A percentile compares a stretch with the other conserved stretches of the same genome.
Evolutionary conservation across 2,329 filamentous ascomycete genomes (phyloP).

Genomic region (Xylariaceae sp.): DNA sequence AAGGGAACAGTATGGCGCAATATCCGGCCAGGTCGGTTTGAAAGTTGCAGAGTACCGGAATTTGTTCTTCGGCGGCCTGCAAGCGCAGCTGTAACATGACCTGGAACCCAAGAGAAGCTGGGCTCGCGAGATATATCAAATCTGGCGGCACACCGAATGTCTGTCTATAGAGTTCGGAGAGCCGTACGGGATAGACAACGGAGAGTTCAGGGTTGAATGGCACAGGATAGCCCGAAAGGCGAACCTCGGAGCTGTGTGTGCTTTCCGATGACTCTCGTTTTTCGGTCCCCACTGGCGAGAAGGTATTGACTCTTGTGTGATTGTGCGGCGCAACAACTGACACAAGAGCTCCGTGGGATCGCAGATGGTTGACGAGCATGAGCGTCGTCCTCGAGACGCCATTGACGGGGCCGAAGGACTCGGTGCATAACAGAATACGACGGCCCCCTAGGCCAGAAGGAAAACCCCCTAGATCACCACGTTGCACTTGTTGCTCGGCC

Average conservation of each 20-base stretch:
- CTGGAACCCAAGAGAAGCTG: slow-evolving; percentile 66
- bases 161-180: slow-evolving; percentile 55
- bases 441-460: slow-evolving; percentile 51
- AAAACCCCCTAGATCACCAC: slow-evolving; percentile 40
- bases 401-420: slow-evolving; percentile 69
- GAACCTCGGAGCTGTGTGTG: slow-evolving; percentile 44
- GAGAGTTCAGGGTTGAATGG: slow-evolving; percentile 70
- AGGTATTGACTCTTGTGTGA: slow-evolving; percentile 50
- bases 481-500: slow-evolving; percentile 1
- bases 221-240: slow-evolving; percentile 60
- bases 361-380: slow-evolving; percentile 64
- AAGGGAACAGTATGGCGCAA: slow-evolving; percentile 64
- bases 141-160: slow-evolving; percentile 59
- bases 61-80: slow-evolving; percentile 47
- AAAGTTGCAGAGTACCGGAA: slow-evolving; percentile 63
- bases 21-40: slow-evolving; percentile 69
- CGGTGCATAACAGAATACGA: slow-evolving; percentile 63
- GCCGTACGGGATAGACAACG: slow-evolving; percentile 64
- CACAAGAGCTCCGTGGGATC: slow-evolving; percentile 58
- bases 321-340: slow-evolving; percentile 63
- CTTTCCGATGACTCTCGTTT: slow-evolving; percentile 13
- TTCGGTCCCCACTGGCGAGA: slow-evolving; percentile 39
- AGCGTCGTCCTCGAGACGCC: slow-evolving; percentile 68
- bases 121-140: slow-evolving; percentile 65
- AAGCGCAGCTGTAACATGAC: slow-evolving; percentile 66